phyloP scores from a whole-genome alignment of 352 stramenopile genomes.

The Globisporangium abappressorium region DNA sequence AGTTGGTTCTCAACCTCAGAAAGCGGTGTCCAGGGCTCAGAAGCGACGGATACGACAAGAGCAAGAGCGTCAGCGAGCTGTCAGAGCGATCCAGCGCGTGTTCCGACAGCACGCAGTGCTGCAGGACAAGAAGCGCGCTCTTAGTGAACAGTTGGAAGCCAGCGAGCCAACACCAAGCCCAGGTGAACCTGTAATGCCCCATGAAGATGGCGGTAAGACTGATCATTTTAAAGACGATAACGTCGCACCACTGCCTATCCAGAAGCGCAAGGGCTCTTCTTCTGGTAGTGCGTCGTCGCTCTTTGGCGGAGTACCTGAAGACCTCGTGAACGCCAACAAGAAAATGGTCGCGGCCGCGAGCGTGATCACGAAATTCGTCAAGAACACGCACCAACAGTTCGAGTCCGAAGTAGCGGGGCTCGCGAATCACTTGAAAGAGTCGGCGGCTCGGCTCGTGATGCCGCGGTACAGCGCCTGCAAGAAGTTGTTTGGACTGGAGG shows the following conservation, averaged over 20 bases:
- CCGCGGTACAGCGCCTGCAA: slow-evolving; percentile 33
- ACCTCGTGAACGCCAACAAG: slow-evolving; percentile 24
- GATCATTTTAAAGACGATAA: neutral
- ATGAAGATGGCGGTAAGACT: neutral
- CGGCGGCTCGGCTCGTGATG: slow-evolving; percentile 31
- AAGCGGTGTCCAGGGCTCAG: slow-evolving; percentile 9
- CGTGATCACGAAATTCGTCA: slow-evolving; percentile 37
- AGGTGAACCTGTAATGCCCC: neutral
- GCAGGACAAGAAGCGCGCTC: neutral
- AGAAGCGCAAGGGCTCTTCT: slow-evolving; percentile 11
- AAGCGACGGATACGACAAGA: slow-evolving; percentile 9
- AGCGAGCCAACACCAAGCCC: neutral
- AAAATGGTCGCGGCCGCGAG: slow-evolving; percentile 30
- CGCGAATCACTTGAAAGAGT: slow-evolving; percentile 37
- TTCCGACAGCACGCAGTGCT: slow-evolving; percentile 11
- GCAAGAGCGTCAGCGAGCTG: slow-evolving; percentile 1
- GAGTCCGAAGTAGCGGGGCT: slow-evolving; percentile 37
- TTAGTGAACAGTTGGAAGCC: neutral
- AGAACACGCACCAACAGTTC: slow-evolving; percentile 33
- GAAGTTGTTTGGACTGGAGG: slow-evolving; percentile 26
- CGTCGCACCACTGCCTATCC: neutral
- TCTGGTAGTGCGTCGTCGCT: slow-evolving; percentile 5
- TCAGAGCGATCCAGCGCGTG: slow-evolving; percentile 20
- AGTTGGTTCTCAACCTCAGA: slow-evolving; percentile 17
- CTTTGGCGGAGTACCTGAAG: slow-evolving; percentile 16